Conservation (phyloP, 129 eudicot species). For the Apium graveolens region DNA sequence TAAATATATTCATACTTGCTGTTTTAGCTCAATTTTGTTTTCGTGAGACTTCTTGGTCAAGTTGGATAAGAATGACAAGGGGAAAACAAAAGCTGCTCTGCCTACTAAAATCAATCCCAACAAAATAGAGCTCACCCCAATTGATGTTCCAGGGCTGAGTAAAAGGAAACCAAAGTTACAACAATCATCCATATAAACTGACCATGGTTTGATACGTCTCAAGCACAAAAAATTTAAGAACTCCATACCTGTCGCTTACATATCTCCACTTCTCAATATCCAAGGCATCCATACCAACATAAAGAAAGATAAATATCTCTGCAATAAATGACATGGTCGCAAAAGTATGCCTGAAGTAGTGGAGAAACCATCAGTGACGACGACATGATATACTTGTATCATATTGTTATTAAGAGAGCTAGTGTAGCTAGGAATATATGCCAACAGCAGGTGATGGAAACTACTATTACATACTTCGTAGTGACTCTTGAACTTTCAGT, state of each 20-base stretch:
- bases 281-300: slow-evolving; percentile 96
- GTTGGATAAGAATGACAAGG: slow-evolving; percentile 74
- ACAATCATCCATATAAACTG: background rate
- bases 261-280: slow-evolving; percentile 84
- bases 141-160: slow-evolving; percentile 70
- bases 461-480: slow-evolving; percentile 53
- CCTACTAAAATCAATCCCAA: slow-evolving; percentile 69
- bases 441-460: background rate
- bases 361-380: background rate
- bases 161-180: background rate
- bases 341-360: slow-evolving; percentile 69
- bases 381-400: slow-evolving; percentile 5
- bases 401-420: slow-evolving; percentile 3
- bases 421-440: background rate
- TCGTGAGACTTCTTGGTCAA: slow-evolving; percentile 47
- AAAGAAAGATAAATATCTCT: slow-evolving; percentile 75
- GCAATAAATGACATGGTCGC: slow-evolving; percentile 83
- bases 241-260: slow-evolving; percentile 42
- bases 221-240: background rate
- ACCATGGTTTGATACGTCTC: background rate
- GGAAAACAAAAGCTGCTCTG: slow-evolving; percentile 87
- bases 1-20: slow-evolving; percentile 50
- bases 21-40: slow-evolving; percentile 52
- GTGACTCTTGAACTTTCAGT: slow-evolving; percentile 84
- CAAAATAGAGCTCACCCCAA: slow-evolving; percentile 62